Conservation (phyloP, 2,329 filamentous ascomycete species). For the Cladosporium sp. region DNA sequence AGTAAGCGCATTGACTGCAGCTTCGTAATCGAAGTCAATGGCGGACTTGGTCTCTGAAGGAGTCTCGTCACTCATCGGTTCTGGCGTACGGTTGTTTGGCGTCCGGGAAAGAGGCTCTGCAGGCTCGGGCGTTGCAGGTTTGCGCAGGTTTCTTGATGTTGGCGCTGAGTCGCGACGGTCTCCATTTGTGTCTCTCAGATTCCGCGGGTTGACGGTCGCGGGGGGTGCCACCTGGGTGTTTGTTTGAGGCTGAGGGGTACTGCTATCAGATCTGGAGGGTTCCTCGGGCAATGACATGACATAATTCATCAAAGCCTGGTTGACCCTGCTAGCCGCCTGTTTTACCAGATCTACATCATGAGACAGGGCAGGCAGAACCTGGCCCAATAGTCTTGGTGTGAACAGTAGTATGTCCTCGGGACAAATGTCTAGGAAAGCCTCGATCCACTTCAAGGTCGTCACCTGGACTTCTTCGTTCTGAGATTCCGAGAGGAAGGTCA, state of each 20-base stretch:
- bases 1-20: constrained; percentile 88
- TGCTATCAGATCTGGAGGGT: constrained; percentile 33
- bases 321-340: constrained; percentile 82
- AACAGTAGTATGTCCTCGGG: constrained; percentile 95
- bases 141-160: constrained; percentile 16
- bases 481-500: constrained; percentile 80
- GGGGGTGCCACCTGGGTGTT: not conserved
- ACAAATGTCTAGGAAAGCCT: constrained; percentile 94
- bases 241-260: constrained; percentile 14
- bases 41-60: constrained; percentile 37
- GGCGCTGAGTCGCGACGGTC: constrained; percentile 10
- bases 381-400: constrained; percentile 84
- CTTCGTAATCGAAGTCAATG: constrained; percentile 89
- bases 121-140: constrained; percentile 23
- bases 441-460: constrained; percentile 90
- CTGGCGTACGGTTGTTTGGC: constrained; percentile 27
- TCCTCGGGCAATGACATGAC: constrained; percentile 82
- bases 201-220: not conserved
- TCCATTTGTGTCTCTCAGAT: constrained; percentile 1
- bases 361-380: constrained; percentile 90
- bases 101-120: constrained; percentile 19
- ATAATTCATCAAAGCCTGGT: constrained; percentile 86
- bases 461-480: constrained; percentile 86
- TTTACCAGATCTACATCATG: constrained; percentile 86
- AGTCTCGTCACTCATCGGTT: constrained; percentile 20